A percentile compares a stretch with the other conserved stretches of the same genome.
Evolutionary conservation across 2,329 filamentous ascomycete genomes (phyloP).

Genomic region (Pyricularia sp.): DNA sequence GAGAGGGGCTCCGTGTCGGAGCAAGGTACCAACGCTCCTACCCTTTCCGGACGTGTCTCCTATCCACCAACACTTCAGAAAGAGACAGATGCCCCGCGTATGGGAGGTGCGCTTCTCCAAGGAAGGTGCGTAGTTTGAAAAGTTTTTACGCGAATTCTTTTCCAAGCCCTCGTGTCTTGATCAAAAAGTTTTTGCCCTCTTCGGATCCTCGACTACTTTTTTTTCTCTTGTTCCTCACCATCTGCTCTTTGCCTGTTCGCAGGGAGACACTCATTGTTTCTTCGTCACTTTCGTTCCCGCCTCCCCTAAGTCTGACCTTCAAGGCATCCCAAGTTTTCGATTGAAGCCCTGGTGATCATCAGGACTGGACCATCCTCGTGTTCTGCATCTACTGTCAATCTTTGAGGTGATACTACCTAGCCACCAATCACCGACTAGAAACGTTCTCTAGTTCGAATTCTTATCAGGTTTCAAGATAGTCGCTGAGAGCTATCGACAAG

Average conservation of each 20-base stretch:
- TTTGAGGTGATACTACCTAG: background rate
- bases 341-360: background rate
- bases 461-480: background rate
- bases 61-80: background rate
- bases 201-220: background rate
- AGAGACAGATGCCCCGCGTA: background rate
- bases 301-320: background rate
- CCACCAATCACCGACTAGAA: background rate
- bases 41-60: background rate
- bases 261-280: background rate
- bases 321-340: background rate
- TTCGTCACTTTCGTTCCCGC: background rate
- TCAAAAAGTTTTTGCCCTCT: background rate
- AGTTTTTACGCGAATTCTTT: background rate
- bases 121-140: background rate
- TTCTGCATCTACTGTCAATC: background rate
- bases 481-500: constrained; percentile 10
- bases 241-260: background rate
- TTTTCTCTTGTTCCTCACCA: background rate
- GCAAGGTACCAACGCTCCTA: background rate
- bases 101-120: background rate
- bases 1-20: background rate
- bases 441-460: background rate
- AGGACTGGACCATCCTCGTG: background rate
- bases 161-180: background rate